Base-by-base conservation (phyloP, 2,329 filamentous ascomycete species). In the Leptographium flavum region DNA sequence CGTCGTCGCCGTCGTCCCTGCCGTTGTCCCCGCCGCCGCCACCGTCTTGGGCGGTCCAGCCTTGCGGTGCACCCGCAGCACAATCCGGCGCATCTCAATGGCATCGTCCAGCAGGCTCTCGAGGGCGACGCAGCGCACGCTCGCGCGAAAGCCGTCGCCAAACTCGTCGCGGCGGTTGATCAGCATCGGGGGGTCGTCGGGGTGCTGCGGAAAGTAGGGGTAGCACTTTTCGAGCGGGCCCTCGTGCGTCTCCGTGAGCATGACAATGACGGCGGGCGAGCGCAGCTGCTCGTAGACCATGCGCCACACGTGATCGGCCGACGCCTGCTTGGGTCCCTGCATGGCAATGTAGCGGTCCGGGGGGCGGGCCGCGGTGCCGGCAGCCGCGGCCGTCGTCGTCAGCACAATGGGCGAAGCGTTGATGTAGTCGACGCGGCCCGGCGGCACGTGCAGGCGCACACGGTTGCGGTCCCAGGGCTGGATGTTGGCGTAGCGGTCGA, bases 211-310 rank as follows among this genome's bases (percentile, higher is more conserved):
- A 53, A 88, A 95, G 63, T 98, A 98, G 38, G 81, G 84, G 53
- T 76, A 86, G 63, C 90, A 96, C 62, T 95, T 94, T 61, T 93
- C 78, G 55, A 75, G 68, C 47, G 76, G 73, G 28, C 74, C 71
- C 62, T 96, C 90, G 57, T 84, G 73, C 23, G 87, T 90, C 58
- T 87, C 86, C 3, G 90, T 98, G 50, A 98, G 75, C 85, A 96
- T 95, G 47, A 96, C 81, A 44, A 96, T 81, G 46, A 96, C 86
- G 1, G 79, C 87, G 3, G 82, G 77, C 39, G 80, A 78, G 23
- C 66, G 57, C 43, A 73, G 62, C 61, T 93, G 86, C 56, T 93
- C 81, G 59, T 85, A 84, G 31, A 95, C 70, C 92, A 98, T 98
- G 57, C 92, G 85, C 85, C 90, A 98, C 52, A 94, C 84, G 57